Percentiles rank a stretch among this genome's conserved stretches.
Conservation (phyloP, 108 stramenopile species). For the Cyclotella atomus region DNA sequence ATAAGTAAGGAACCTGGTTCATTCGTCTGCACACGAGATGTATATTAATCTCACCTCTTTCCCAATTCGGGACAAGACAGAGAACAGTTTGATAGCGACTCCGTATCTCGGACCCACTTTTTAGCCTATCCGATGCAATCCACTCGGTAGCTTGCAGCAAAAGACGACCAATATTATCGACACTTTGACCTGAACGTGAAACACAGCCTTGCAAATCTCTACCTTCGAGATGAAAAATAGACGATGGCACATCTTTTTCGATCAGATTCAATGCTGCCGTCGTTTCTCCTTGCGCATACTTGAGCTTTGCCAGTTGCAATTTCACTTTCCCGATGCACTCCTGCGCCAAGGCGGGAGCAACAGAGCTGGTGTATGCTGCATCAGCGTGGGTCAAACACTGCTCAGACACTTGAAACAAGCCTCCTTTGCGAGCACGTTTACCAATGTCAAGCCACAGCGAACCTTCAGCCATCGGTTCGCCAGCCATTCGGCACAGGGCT, state of each 20-base stretch:
- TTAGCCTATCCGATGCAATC: constrained; percentile 77
- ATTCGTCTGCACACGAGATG: background rate
- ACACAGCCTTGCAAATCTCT: constrained; percentile 22
- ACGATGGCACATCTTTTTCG: constrained; percentile 51
- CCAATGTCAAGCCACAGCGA: constrained; percentile 72
- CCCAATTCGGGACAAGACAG: constrained; percentile 76
- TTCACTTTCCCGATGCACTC: constrained; percentile 50
- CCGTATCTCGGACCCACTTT: constrained; percentile 71
- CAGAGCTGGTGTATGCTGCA: constrained; percentile 18
- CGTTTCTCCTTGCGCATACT: constrained; percentile 65
- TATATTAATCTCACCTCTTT: constrained; percentile 66
- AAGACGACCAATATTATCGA: constrained; percentile 51
- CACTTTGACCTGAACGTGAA: constrained; percentile 26
- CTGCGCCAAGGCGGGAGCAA: constrained; percentile 18
- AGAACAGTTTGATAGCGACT: constrained; percentile 67
- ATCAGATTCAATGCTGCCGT: constrained; percentile 71
- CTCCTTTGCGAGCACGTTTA: constrained; percentile 70
- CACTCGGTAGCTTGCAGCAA: constrained; percentile 79
- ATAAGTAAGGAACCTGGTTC: no score
- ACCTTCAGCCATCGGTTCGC: constrained; percentile 67
- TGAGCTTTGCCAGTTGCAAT: constrained; percentile 82
- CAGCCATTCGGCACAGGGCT: constrained; percentile 67
- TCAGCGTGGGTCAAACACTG: constrained; percentile 73
- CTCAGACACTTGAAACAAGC: constrained; percentile 64
- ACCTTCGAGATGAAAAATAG: constrained; percentile 34